phyloP scores from a whole-genome alignment of 495 filamentous ascomycete genomes.

The Viridothelium virens region DNA sequence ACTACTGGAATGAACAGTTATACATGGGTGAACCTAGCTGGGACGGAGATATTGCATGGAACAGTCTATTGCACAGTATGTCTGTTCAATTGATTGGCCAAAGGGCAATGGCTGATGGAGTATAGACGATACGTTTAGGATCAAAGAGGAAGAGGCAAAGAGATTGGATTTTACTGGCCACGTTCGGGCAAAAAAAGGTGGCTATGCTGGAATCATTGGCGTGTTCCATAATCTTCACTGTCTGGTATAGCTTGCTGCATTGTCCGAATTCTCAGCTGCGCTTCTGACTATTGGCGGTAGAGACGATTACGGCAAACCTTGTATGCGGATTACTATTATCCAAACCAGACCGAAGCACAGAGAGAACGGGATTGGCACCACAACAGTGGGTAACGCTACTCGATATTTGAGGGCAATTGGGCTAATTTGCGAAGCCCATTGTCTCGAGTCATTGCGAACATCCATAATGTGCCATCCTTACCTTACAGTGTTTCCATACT shows the following conservation, averaged over 20 bases:
- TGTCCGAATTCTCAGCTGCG: neutral
- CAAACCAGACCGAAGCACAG: constrained; percentile 7
- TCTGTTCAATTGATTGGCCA: neutral
- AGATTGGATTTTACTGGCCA: neutral
- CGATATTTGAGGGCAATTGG: neutral
- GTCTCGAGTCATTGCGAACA: constrained; percentile 13
- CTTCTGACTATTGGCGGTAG: neutral
- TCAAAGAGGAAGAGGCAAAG: neutral
- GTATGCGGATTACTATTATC: constrained; percentile 15
- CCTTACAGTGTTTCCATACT: constrained; percentile 11
- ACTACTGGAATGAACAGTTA: neutral
- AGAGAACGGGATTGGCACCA: constrained; percentile 4
- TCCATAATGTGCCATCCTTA: constrained; percentile 12
- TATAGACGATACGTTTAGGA: neutral
- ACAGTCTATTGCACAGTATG: neutral
- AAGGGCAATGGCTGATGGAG: neutral
- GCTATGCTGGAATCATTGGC: constrained; percentile 1
- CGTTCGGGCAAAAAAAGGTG: neutral
- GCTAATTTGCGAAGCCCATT: constrained; percentile 6
- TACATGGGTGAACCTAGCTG: neutral
- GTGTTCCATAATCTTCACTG: constrained; percentile 15
- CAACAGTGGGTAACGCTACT: neutral
- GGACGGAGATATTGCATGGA: neutral
- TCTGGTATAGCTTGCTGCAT: neutral
- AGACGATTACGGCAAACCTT: constrained; percentile 8